Conservation (phyloP, 2,329 filamentous ascomycete genomes). For the Coniochaeta sp. region DNA sequence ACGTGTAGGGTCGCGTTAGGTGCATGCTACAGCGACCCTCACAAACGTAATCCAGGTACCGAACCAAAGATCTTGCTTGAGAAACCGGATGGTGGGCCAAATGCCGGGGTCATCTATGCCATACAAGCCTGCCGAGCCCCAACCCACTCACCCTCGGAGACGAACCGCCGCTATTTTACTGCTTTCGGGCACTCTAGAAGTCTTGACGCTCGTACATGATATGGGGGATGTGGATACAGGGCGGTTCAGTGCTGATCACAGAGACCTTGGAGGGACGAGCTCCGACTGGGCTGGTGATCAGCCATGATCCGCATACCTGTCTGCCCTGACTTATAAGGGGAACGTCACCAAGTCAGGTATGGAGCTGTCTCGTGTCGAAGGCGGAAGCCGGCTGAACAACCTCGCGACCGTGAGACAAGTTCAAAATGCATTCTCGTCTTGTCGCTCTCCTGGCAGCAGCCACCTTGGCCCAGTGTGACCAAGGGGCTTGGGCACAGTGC, state of each 20-base stretch:
- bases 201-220: neutral
- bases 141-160: constrained; percentile 1
- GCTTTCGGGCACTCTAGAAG: neutral
- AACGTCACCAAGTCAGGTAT: neutral
- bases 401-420: neutral
- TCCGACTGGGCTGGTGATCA: neutral
- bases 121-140: constrained; percentile 1
- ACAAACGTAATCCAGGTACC: neutral
- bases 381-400: neutral
- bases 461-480: neutral
- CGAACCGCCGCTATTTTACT: neutral
- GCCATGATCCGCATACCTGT: neutral
- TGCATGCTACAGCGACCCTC: neutral
- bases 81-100: neutral
- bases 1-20: no score
- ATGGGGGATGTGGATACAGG: neutral
- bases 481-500: constrained; percentile 1
- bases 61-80: neutral
- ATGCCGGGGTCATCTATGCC: constrained; percentile 1
- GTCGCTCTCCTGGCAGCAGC: neutral
- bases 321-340: neutral
- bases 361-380: neutral
- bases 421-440: neutral
- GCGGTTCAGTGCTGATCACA: neutral
- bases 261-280: neutral